Percentiles rank a stretch among this genome's conserved stretches.
Evolutionary conservation across 345 rosid species (phyloP).

Genomic region (Populus nigra): DNA sequence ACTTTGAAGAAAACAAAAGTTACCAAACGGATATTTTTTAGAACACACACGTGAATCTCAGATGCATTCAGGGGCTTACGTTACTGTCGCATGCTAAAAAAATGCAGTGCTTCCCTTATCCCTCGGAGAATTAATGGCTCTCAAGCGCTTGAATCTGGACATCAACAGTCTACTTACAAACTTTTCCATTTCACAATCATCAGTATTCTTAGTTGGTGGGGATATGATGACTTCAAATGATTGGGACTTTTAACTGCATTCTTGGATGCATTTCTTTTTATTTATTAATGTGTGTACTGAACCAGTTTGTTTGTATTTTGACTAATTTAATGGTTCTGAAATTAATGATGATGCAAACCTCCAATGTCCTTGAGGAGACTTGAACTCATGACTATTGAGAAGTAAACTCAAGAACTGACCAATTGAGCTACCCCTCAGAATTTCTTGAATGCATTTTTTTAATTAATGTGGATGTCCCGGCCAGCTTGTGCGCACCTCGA

Average conservation of each 20-base stretch:
- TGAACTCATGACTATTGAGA: rapidly evolving
- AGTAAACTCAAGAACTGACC: rapidly evolving
- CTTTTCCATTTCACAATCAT: neutral
- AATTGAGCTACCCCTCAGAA: too few species aligned
- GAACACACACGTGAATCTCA: too few species aligned
- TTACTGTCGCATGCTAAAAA: neutral
- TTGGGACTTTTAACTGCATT: neutral
- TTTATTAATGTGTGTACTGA: rapidly evolving
- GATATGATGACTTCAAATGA: neutral
- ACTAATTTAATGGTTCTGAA: rapidly evolving
- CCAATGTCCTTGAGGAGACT: rapidly evolving
- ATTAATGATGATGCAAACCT: rapidly evolving
- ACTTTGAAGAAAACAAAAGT: too few species aligned
- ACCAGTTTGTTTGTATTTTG: rapidly evolving
- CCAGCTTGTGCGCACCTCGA: rapidly evolving
- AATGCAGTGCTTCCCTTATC: too few species aligned
- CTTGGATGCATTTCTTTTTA: neutral
- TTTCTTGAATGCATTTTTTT: too few species aligned
- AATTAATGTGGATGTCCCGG: rapidly evolving
- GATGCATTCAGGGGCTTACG: too few species aligned
- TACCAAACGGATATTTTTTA: too few species aligned
- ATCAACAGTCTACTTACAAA: neutral
- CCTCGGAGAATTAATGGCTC: neutral
- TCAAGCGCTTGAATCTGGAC: neutral
- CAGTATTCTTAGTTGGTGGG: neutral